Evolutionary conservation across 768 basidiomycete genomes (phyloP).

Genomic region (Pisolithus orientalis): DNA sequence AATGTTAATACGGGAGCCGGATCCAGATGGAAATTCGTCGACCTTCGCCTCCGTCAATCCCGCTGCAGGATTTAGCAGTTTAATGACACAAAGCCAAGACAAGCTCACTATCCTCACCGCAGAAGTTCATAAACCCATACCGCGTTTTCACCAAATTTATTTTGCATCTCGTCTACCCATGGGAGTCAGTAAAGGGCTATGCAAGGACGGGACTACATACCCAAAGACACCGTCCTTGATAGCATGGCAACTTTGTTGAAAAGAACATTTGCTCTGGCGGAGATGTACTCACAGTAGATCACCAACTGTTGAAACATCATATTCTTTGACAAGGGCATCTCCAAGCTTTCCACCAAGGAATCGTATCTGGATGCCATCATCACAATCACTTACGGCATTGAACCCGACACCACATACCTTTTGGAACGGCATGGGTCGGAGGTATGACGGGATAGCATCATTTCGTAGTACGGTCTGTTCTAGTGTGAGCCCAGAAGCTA

Average conservation of each 20-base stretch:
- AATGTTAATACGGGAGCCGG: background rate
- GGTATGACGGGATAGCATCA: conserved; percentile 75
- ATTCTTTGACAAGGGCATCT: conserved; percentile 77
- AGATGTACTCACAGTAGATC: conserved; percentile 70
- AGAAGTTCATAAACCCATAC: conserved; percentile 93
- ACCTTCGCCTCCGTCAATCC: conserved; percentile 90
- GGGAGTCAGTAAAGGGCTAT: background rate
- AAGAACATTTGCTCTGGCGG: background rate
- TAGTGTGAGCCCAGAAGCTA: background rate
- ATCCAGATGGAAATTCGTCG: background rate
- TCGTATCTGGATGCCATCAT: conserved; percentile 56
- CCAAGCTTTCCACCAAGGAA: conserved; percentile 95
- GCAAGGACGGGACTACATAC: conserved; percentile 27
- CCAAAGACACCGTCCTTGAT: conserved; percentile 51
- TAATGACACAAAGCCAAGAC: background rate
- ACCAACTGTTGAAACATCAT: conserved; percentile 82
- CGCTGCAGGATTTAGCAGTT: conserved; percentile 35
- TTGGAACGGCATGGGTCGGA: conserved; percentile 81
- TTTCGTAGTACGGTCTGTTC: conserved; percentile 78
- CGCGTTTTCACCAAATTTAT: conserved; percentile 72
- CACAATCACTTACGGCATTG: background rate
- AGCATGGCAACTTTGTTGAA: background rate
- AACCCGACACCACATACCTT: conserved; percentile 43
- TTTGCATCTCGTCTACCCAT: conserved; percentile 65
- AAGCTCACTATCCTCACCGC: conserved; percentile 43